phyloP scores from a whole-genome alignment of 352 stramenopile genomes.

The Pythium sukuiense region DNA sequence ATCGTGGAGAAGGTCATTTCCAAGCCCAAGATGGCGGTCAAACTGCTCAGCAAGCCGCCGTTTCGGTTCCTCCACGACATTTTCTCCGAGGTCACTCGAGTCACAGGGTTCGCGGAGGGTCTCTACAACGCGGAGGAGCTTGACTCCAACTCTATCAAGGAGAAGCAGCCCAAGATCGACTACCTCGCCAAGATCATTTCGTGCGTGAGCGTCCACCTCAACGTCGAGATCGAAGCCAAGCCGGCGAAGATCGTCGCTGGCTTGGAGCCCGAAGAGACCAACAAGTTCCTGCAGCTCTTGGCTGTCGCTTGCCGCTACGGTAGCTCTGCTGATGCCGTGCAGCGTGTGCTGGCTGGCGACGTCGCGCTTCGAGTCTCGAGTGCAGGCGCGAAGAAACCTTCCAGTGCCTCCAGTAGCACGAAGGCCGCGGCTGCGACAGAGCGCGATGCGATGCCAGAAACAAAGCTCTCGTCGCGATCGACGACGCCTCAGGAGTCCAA shows the following conservation, averaged over 20 bases:
- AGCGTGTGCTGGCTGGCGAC: slow-evolving; percentile 67
- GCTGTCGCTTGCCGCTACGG: slow-evolving; percentile 68
- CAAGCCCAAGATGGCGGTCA: slow-evolving; percentile 85
- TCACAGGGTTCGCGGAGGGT: slow-evolving; percentile 82
- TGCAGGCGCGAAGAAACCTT: slow-evolving; percentile 37
- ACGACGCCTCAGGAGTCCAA: slow-evolving; percentile 64
- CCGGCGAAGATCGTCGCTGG: slow-evolving; percentile 91
- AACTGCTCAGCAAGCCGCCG: slow-evolving; percentile 80
- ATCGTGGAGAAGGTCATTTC: slow-evolving; percentile 78
- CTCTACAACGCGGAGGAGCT: slow-evolving; percentile 88
- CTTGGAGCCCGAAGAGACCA: slow-evolving; percentile 93
- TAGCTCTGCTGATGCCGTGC: slow-evolving; percentile 65
- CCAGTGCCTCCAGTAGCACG: slow-evolving; percentile 14
- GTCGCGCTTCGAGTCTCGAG: slow-evolving; percentile 38
- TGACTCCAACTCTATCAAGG: slow-evolving; percentile 90
- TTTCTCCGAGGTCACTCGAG: slow-evolving; percentile 73
- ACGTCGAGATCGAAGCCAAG: slow-evolving; percentile 74
- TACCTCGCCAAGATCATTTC: slow-evolving; percentile 89
- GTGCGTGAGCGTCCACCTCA: slow-evolving; percentile 89
- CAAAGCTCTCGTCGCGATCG: slow-evolving; percentile 54
- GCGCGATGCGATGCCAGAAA: slow-evolving; percentile 55
- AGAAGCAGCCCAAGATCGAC: slow-evolving; percentile 92
- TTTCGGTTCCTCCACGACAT: slow-evolving; percentile 90
- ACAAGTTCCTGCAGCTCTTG: slow-evolving; percentile 92
- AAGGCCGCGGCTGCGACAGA: slow-evolving; percentile 23